Evolutionary conservation across 2,329 filamentous ascomycete species (phyloP).

Genomic region (Arthrobotrys pseudoclavata): DNA sequence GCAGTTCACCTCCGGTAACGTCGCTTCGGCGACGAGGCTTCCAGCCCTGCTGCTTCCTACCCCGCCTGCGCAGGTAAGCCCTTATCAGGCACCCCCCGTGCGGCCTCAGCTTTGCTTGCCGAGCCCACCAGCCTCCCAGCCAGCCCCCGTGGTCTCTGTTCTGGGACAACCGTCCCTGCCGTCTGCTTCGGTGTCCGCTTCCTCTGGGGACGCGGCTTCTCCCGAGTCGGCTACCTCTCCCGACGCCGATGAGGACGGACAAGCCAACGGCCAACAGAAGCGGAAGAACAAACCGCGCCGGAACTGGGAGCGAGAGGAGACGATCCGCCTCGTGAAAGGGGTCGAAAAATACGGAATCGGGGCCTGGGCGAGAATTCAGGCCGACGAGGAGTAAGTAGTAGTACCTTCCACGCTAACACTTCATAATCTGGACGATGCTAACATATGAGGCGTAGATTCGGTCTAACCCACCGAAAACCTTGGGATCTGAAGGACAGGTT

Average conservation of each 20-base stretch:
- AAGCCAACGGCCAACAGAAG: constrained; percentile 11
- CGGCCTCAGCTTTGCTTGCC: constrained; percentile 22
- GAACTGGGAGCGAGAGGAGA: constrained; percentile 45
- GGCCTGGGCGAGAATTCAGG: constrained; percentile 35
- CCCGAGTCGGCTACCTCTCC: constrained; percentile 32
- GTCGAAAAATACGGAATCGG: constrained; percentile 47
- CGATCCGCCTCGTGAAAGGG: constrained; percentile 37
- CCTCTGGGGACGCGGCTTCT: constrained; percentile 12
- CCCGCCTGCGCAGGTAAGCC: constrained; percentile 2
- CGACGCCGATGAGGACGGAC: constrained; percentile 5
- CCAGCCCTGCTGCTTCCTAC: constrained; percentile 10
- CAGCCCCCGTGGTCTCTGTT: background rate
- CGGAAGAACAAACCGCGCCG: constrained; percentile 51
- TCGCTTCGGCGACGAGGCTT: background rate
- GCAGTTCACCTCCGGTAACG: background rate
- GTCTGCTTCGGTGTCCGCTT: background rate
- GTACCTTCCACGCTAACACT: background rate
- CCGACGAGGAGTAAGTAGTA: constrained; percentile 33
- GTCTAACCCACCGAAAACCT: constrained; percentile 34
- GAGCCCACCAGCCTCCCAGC: constrained; percentile 13
- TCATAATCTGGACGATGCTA: background rate
- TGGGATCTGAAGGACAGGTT: constrained; percentile 52
- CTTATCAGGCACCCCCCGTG: background rate
- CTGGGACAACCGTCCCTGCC: constrained; percentile 12
- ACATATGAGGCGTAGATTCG: constrained; percentile 15